phyloP scores from a whole-genome alignment of 768 basidiomycete species.

The Gyrodon lividus region DNA sequence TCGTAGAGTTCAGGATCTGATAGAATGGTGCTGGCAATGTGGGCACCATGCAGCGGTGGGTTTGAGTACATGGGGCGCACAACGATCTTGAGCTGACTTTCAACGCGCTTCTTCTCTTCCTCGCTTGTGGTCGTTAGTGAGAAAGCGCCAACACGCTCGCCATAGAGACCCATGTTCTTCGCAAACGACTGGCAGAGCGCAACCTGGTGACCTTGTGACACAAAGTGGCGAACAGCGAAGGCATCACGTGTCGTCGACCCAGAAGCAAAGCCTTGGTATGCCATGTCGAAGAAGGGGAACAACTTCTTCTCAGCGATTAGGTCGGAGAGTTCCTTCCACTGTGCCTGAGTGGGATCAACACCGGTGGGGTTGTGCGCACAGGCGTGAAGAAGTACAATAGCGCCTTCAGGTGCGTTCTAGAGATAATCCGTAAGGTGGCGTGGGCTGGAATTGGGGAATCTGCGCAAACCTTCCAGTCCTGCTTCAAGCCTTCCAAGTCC shows the following conservation, averaged over 20 bases:
- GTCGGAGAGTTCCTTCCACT: slow-evolving; percentile 90
- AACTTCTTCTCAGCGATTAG: slow-evolving; percentile 84
- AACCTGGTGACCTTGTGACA: slow-evolving; percentile 84
- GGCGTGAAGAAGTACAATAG: slow-evolving; percentile 90
- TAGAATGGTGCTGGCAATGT: slow-evolving; percentile 83
- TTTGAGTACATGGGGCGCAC: slow-evolving; percentile 98
- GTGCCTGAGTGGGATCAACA: slow-evolving; percentile 88
- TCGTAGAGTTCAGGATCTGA: slow-evolving; percentile 69
- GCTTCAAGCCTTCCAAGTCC: slow-evolving; percentile 88
- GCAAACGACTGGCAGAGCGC: slow-evolving; percentile 95
- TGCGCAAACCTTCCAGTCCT: slow-evolving; percentile 72
- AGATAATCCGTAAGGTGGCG: slow-evolving; percentile 10
- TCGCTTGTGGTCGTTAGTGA: slow-evolving; percentile 70
- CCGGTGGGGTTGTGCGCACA: slow-evolving; percentile 99
- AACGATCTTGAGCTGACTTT: slow-evolving; percentile 93
- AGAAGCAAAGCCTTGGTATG: slow-evolving; percentile 98
- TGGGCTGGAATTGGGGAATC: background rate
- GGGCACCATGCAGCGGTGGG: slow-evolving; percentile 89
- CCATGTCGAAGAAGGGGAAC: slow-evolving; percentile 99
- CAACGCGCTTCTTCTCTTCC: slow-evolving; percentile 81
- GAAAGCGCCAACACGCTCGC: slow-evolving; percentile 97
- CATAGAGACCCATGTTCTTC: slow-evolving; percentile 99
- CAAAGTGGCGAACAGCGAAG: slow-evolving; percentile 93
- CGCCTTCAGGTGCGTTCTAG: slow-evolving; percentile 68
- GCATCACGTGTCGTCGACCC: slow-evolving; percentile 90